Evolutionary conservation across 1,284 basidiomycete genomes (phyloP).

Genomic region (Leccinum griseonigrum): DNA sequence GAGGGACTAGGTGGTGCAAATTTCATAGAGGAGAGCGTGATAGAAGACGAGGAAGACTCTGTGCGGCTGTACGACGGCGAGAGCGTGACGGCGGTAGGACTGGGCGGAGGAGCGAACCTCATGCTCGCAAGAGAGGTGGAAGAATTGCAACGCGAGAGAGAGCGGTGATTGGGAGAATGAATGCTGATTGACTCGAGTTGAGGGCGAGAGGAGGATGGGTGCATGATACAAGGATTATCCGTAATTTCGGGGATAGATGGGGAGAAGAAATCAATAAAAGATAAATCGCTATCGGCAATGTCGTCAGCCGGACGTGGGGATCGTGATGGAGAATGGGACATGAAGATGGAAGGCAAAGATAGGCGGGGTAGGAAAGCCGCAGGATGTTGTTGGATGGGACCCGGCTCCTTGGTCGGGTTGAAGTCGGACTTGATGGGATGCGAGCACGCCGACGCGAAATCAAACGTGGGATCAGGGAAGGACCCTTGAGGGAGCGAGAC

Average conservation of each 20-base stretch:
- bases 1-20: conserved; percentile 33
- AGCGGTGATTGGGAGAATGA: conserved; percentile 18
- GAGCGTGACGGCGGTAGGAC: conserved; percentile 16
- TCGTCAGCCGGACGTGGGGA: conserved; percentile 10
- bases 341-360: conserved; percentile 33
- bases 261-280: conserved; percentile 58
- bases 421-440: conserved; percentile 31
- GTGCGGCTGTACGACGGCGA: conserved; percentile 14
- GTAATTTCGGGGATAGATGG: conserved; percentile 33
- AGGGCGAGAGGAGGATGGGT: conserved; percentile 10
- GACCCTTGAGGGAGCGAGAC: neutral
- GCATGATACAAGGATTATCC: conserved; percentile 13
- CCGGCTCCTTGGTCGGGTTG: conserved; percentile 40
- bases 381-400: conserved; percentile 46
- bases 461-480: neutral
- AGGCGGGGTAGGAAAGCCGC: conserved; percentile 30
- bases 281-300: conserved; percentile 34
- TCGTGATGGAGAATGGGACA: conserved; percentile 19
- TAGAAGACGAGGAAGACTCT: conserved; percentile 12
- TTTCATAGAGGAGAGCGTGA: conserved; percentile 25
- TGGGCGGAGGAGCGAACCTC: conserved; percentile 32
- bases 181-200: conserved; percentile 21
- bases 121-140: conserved; percentile 26
- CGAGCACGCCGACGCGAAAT: conserved; percentile 16
- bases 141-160: conserved; percentile 19